A percentile compares a stretch with the other conserved stretches of the same genome.
Conservation (phyloP, 75 land plant genomes). For the Sequoiadendron giganteum region DNA sequence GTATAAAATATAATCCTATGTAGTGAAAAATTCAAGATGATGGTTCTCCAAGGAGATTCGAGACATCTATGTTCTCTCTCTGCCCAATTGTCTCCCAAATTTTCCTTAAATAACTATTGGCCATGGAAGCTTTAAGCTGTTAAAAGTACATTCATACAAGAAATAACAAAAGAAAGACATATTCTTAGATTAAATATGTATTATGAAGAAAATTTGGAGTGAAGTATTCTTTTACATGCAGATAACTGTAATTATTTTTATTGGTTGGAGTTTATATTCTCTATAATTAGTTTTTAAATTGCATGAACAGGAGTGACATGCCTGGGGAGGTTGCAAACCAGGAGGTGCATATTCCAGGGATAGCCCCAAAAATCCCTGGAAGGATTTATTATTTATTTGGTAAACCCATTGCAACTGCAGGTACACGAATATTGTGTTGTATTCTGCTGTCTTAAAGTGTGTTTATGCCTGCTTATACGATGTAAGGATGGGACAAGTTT, state of each 20-base stretch:
- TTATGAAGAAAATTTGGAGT: not conserved
- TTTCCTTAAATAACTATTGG: too few species aligned
- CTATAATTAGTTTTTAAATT: not conserved
- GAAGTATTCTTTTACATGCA: not conserved
- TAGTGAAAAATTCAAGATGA: too few species aligned
- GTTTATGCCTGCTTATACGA: not conserved
- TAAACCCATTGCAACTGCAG: conserved; percentile 73
- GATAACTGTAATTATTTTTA: not conserved
- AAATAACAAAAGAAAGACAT: not conserved
- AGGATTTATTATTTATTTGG: conserved; percentile 80
- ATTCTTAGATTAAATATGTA: not conserved
- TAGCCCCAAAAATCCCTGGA: conserved; percentile 70
- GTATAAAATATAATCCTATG: too few species aligned
- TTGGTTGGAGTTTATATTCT: not conserved
- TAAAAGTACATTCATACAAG: not conserved
- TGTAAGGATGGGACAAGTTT: not conserved
- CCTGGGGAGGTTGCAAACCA: conserved; percentile 66
- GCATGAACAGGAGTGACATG: conserved; percentile 38
- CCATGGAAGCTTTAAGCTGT: too few species aligned
- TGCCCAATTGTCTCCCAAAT: too few species aligned
- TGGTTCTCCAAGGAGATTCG: too few species aligned
- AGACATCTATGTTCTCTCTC: too few species aligned
- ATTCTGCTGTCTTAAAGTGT: not conserved
- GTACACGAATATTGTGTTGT: conserved; percentile 11
- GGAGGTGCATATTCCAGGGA: conserved; percentile 48